Evolutionary conservation across 441 rosid genomes (phyloP), one percentile per base, ranked within the genome.

Genomic region (Manihot esculenta): DNA sequence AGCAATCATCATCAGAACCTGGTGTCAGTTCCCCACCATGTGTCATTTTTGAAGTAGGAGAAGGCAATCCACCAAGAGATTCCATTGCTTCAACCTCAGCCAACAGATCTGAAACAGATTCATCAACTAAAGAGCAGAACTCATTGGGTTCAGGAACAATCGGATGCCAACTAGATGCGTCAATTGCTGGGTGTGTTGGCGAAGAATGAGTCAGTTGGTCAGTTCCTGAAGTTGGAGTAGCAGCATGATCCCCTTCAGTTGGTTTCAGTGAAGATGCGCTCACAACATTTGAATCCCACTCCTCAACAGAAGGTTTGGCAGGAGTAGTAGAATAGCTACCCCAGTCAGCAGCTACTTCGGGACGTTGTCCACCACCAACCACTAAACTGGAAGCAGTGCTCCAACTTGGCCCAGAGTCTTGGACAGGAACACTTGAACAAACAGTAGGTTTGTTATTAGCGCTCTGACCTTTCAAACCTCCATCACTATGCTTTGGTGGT

Each of bases 11-110:
- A 68, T 91, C 85, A 26, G 96, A 81, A 79, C 84, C 85, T 27
- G 66, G 89, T 30, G 81, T 57, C 71, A 89, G 71, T 56, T 86
- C 92, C 21, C 69, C 74, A 49, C 79, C 81, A 44, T 87, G 83
- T 49, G 74, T 87, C 84, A 90, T 63, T 69, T 74, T 84, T 0
- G 98, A 92, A 64, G 98, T 89, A 64, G 94, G 89, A 35, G 98
- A 93, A 75, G 96, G 84, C 71, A 85, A 74, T 41, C 88, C 87
- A 72, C 82, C 78, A 57, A 88, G 92, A 23, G 98, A 89, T 76
- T 94, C 99, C 98, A 94, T 94, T 12, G 98, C 99, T 84, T 96
- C 98, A 33, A 94, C 98, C 82, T 94, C 98, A 15, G 99, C 99
- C 79, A 96, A 79, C 55, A 94, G 93, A 79, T 94, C 99, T 20